phyloP scores from a whole-genome alignment of 1,284 basidiomycete genomes.

The Phellopilus nigrolimitatus region DNA sequence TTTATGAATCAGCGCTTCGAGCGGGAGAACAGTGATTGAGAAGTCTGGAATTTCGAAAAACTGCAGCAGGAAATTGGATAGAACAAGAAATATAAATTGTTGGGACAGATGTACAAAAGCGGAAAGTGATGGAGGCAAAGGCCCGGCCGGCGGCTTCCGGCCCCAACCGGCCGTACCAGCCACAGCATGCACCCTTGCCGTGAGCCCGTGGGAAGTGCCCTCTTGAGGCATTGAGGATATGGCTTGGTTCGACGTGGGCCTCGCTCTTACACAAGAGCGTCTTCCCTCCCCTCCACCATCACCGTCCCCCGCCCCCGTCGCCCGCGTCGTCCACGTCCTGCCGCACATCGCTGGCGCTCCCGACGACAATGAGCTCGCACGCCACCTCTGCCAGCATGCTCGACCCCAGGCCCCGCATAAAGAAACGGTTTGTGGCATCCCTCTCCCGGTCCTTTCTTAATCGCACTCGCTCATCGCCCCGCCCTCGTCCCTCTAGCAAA shows the following conservation, averaged over 20 bases:
- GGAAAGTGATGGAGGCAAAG: too few species aligned
- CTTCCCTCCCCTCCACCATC: conserved; percentile 36
- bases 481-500: conserved; percentile 36
- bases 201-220: not conserved
- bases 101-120: too few species aligned
- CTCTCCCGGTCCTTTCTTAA: conserved; percentile 12
- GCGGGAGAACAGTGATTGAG: too few species aligned
- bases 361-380: conserved; percentile 2
- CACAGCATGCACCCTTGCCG: not conserved
- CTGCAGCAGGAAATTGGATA: too few species aligned
- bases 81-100: too few species aligned
- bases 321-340: conserved; percentile 26
- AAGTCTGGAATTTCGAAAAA: too few species aligned
- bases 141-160: not conserved
- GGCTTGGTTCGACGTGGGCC: not conserved
- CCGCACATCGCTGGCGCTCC: conserved; percentile 13
- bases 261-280: conserved; percentile 5
- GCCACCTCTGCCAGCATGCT: conserved; percentile 26
- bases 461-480: not conserved
- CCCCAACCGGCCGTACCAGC: not conserved
- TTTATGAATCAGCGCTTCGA: too few species aligned
- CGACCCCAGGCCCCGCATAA: conserved; percentile 28
- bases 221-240: not conserved
- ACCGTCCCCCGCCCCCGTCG: conserved; percentile 28
- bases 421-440: conserved; percentile 34